Base-by-base conservation (phyloP, 768 basidiomycete species). In the Pisolithus albus region DNA sequence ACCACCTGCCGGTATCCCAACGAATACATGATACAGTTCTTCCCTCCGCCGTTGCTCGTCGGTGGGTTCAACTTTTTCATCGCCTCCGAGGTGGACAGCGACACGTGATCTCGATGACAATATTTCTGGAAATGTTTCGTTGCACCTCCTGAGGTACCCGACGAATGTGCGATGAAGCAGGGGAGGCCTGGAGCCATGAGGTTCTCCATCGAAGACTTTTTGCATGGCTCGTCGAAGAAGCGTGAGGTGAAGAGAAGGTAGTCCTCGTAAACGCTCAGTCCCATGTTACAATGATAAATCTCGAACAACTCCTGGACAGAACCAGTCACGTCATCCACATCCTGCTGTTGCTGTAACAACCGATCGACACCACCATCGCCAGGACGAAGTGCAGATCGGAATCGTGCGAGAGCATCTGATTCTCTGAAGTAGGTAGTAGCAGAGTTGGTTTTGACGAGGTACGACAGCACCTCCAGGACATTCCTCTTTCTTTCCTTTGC, bases 201-300 rank as follows among this genome's bases (percentile, higher is more conserved):
- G 28, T 64, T 51, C 38, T 64, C 49, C 13, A 64, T 56, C 10
- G 54, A 49, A 3, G 50, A 28, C 32, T 52, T 51, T 39, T 6
- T 57, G 30, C 62, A 64, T 4, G 62, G 60, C 24, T 54, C 5
- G n/a, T 59, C 62, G 23, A 59, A 52, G 23, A 58, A 41, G 8
- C 60, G 54, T 0, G 60, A 61, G 9, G 59, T 39, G 32, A 63
- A 56, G 15, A 60, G 56, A 34, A n/a, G 54, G 23, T 62, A 62
- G 15, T 57, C 46, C 13, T 54, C 47, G 28, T 62, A 60, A 5
- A 26, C 23, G 26, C 54, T 59, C 37, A 59, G 50, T 24, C 52
- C 24, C 21, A 63, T 59, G 21, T 46, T 55, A 41, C 55, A 50
- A 32, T 56, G 56, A 41, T 57, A 61, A 5, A 40, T 41, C 28